Percentiles rank a stretch among this genome's conserved stretches.
phyloP scores from a whole-genome alignment of 148 eudicot species.

The Vaccinium myrtillus region DNA sequence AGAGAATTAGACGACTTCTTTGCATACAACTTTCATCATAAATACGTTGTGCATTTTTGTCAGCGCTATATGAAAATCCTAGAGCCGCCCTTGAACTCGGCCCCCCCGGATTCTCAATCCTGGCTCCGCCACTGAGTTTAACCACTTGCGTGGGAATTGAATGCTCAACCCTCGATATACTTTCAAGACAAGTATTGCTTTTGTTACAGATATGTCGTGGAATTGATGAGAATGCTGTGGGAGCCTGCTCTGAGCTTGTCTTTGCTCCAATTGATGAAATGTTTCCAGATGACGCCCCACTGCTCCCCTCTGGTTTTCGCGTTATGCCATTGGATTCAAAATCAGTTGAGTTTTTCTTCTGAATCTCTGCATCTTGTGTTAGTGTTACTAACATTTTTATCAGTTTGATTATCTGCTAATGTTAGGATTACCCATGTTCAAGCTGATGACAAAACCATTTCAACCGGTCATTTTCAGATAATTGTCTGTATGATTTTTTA shows the following conservation, averaged over 20 bases:
- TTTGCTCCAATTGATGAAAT: conserved; percentile 96
- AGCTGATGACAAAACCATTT: conserved; percentile 1
- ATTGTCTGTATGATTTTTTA: neutral
- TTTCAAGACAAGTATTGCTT: neutral
- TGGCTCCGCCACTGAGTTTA: no score
- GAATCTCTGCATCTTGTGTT: neutral
- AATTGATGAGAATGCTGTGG: conserved; percentile 75
- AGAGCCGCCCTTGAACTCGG: no score
- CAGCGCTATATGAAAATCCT: no score
- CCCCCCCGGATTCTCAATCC: no score
- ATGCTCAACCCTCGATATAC: neutral
- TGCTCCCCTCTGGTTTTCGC: conserved; percentile 93
- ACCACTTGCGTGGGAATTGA: neutral
- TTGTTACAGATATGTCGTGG: conserved; percentile 75
- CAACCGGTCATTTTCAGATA: neutral
- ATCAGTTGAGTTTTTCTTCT: conserved; percentile 54
- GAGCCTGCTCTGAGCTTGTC: conserved; percentile 88
- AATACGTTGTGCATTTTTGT: no score
- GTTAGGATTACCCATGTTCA: neutral
- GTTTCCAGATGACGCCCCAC: conserved; percentile 91
- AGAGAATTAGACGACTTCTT: no score
- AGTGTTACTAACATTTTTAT: conserved; percentile 2
- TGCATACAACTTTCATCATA: no score
- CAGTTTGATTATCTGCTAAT: neutral
- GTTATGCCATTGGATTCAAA: conserved; percentile 77